These are phyloP conservation scores for Delonix regia DNA, from an alignment of 306 rosid species.

Conservation along the genomic window DNA sequence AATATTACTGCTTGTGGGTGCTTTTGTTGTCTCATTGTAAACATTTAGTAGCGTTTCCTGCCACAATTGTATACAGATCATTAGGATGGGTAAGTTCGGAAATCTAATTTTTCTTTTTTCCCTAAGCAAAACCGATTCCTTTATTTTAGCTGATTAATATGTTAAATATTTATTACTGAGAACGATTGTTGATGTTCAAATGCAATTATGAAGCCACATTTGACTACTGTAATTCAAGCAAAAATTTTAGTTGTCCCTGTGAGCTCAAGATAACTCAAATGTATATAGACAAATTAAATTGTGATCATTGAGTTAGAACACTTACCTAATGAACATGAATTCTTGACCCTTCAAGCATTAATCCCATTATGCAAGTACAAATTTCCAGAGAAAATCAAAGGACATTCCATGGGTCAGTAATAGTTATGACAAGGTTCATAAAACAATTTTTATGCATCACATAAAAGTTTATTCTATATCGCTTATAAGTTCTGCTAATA, in stretches of 20 bases:
- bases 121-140: background rate
- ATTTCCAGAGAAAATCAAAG: background rate
- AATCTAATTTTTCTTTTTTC: background rate
- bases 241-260: no score
- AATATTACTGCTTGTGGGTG: constrained; percentile 29
- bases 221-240: background rate
- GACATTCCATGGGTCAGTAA: no score
- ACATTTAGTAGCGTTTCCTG: constrained; percentile 14
- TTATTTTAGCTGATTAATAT: background rate
- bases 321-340: no score
- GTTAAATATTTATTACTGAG: background rate
- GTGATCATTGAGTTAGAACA: background rate
- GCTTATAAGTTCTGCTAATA: no score
- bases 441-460: no score
- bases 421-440: no score
- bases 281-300: background rate
- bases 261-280: no score
- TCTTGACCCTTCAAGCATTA: no score
- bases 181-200: background rate
- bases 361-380: no score
- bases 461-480: no score
- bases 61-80: background rate
- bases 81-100: background rate
- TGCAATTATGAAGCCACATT: background rate
- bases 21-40: background rate